Evolutionary conservation across 129 eudicot species (phyloP).

Genomic region (Erigeron canadensis): DNA sequence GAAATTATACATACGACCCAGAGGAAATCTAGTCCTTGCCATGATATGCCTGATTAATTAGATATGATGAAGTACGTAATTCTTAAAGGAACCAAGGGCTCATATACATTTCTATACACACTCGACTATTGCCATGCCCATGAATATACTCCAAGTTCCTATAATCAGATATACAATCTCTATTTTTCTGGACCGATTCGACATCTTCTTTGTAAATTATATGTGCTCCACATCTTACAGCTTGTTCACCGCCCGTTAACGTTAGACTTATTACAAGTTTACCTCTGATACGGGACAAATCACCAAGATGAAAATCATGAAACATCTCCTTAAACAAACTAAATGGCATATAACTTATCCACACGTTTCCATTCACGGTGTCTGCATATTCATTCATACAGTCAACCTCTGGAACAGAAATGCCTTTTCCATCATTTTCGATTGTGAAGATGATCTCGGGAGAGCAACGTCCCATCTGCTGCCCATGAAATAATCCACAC

Average conservation of each 20-base stretch:
- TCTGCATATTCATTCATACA: background rate
- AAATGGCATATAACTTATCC: background rate
- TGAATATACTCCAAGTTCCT: background rate
- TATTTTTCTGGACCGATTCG: background rate
- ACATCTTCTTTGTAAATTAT: background rate
- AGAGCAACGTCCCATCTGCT: background rate
- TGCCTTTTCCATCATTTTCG: background rate
- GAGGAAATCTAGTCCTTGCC: too few relatives aligned
- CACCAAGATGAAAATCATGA: background rate
- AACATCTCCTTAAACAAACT: background rate
- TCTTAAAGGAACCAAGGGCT: background rate
- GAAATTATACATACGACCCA: too few relatives aligned
- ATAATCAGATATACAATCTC: background rate
- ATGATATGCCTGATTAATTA: background rate
- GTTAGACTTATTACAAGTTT: slow-evolving; percentile 1
- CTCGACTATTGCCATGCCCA: background rate
- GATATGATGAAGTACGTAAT: background rate
- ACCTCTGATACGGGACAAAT: slow-evolving; percentile 2
- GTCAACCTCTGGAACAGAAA: background rate
- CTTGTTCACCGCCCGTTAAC: background rate
- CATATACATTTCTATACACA: background rate
- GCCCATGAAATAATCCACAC: background rate
- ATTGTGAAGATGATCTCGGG: background rate
- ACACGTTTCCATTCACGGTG: background rate
- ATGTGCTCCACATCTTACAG: slow-evolving; percentile 4